A percentile compares a stretch with the other conserved stretches of the same genome.
phyloP scores from a whole-genome alignment of 257 asterid genomes.

The Przewalskia tangutica region DNA sequence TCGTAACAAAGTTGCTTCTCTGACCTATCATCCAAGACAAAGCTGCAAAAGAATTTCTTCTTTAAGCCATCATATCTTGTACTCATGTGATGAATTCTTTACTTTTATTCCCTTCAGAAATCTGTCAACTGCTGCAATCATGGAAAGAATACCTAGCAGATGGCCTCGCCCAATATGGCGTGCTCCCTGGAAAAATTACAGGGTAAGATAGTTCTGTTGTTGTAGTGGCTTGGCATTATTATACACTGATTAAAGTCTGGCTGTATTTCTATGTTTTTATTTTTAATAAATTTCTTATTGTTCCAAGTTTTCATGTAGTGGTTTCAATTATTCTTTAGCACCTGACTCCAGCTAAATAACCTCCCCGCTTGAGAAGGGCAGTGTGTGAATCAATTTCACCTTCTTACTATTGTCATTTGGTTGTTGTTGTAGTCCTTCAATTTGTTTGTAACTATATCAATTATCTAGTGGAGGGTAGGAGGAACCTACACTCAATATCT shows the following conservation, averaged over 20 bases:
- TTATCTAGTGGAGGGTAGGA: neutral
- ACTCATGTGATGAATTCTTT: neutral
- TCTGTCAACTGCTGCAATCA: constrained; percentile 89
- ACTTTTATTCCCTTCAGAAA: constrained; percentile 35
- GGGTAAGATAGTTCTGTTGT: constrained; percentile 40
- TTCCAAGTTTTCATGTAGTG: neutral
- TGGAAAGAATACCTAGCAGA: constrained; percentile 96
- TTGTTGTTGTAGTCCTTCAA: neutral
- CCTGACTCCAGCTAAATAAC: neutral
- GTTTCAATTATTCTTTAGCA: neutral
- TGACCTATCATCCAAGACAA: neutral
- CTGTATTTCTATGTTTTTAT: neutral
- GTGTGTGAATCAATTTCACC: neutral
- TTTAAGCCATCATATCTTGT: neutral
- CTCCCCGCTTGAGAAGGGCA: neutral
- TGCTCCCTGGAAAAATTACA: constrained; percentile 94
- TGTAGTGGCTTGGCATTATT: neutral
- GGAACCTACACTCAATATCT: neutral
- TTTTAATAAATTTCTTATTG: neutral
- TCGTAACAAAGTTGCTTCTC: neutral
- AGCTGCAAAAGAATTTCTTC: neutral
- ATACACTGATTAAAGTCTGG: neutral
- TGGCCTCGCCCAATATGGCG: constrained; percentile 99
- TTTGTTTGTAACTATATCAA: neutral
- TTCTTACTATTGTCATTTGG: neutral